Percentiles rank a stretch among this genome's conserved stretches.
These are phyloP conservation scores for Boletus rubropictus DNA, from an alignment of 768 basidiomycete genomes.

Conservation along the genomic window DNA sequence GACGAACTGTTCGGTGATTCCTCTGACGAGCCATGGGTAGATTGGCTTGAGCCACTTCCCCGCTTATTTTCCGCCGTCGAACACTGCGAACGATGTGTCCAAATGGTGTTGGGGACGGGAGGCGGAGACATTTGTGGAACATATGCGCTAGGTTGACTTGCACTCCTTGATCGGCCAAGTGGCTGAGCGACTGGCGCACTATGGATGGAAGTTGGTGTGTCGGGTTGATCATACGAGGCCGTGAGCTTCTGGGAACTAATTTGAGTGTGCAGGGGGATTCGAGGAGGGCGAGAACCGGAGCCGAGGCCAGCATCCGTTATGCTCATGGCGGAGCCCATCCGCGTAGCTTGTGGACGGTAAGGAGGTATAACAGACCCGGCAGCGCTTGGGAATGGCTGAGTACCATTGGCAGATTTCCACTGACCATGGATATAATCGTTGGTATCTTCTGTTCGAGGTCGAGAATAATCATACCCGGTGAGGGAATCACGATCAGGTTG, in stretches of 20 bases:
- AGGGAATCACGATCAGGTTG: conserved; percentile 51
- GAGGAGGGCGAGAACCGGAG: conserved; percentile 37
- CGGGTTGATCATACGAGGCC: conserved; percentile 45
- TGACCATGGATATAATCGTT: conserved; percentile 58
- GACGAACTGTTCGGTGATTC: conserved; percentile 81
- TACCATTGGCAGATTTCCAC: conserved; percentile 51
- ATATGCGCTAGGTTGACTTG: conserved; percentile 75
- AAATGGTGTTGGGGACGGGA: conserved; percentile 50
- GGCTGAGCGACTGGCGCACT: conserved; percentile 25
- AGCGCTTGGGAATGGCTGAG: conserved; percentile 32
- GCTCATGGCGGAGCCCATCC: conserved; percentile 43
- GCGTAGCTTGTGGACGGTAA: conserved; percentile 41
- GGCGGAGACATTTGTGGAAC: conserved; percentile 45
- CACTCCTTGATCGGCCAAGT: conserved; percentile 60
- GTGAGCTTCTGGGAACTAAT: conserved; percentile 62
- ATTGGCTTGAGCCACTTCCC: conserved; percentile 81
- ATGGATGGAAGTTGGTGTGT: conserved; percentile 32
- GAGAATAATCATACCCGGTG: conserved; percentile 46
- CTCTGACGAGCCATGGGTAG: conserved; percentile 70
- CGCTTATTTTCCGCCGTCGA: conserved; percentile 52
- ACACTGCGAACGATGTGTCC: conserved; percentile 43
- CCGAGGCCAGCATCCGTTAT: conserved; percentile 37
- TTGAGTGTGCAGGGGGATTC: conserved; percentile 52
- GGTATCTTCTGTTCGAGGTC: conserved; percentile 66
- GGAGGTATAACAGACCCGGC: conserved; percentile 19